These are phyloP conservation scores for Fagopyrum tataricum DNA, from an alignment of 148 eudicot species.

Conservation along the genomic window DNA sequence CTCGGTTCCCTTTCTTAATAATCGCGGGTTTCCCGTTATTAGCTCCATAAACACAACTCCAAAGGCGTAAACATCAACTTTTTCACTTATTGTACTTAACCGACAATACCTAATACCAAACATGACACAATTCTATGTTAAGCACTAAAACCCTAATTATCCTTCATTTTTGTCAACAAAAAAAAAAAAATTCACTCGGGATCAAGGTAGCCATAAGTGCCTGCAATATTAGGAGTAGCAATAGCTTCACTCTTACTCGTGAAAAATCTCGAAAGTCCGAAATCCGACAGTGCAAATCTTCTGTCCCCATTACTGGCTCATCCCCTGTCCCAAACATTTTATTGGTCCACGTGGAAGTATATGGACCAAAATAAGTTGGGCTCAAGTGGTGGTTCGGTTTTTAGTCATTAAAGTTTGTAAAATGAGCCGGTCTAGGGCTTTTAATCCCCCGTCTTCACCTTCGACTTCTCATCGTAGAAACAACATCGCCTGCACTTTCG, in stretches of 20 bases:
- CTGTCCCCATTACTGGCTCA: no score
- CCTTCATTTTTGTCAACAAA: no score
- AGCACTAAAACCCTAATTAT: not conserved
- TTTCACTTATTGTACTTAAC: slow-evolving; percentile 17
- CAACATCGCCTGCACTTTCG: no score
- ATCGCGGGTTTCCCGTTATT: slow-evolving; percentile 24
- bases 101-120: not conserved
- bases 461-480: no score
- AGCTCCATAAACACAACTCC: slow-evolving; percentile 34
- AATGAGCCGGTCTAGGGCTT: no score
- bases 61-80: slow-evolving; percentile 29
- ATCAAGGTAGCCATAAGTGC: slow-evolving; percentile 38
- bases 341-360: no score
- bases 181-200: slow-evolving; percentile 29
- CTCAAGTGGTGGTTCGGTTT: no score
- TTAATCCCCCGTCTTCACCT: no score
- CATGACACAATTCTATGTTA: slow-evolving; percentile 2
- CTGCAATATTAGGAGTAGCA: slow-evolving; percentile 25
- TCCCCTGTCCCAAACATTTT: no score
- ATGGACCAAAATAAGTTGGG: no score
- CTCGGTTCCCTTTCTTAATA: not conserved
- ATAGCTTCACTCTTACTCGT: slow-evolving; percentile 18
- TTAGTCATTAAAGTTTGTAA: no score
- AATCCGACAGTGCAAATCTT: no score
- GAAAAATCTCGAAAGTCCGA: slow-evolving; percentile 32